A percentile compares a stretch with the other conserved stretches of the same genome.
These are phyloP conservation scores for Penicillium corylophilum DNA, from an alignment of 2,329 filamentous ascomycete species.

Conservation along the genomic window DNA sequence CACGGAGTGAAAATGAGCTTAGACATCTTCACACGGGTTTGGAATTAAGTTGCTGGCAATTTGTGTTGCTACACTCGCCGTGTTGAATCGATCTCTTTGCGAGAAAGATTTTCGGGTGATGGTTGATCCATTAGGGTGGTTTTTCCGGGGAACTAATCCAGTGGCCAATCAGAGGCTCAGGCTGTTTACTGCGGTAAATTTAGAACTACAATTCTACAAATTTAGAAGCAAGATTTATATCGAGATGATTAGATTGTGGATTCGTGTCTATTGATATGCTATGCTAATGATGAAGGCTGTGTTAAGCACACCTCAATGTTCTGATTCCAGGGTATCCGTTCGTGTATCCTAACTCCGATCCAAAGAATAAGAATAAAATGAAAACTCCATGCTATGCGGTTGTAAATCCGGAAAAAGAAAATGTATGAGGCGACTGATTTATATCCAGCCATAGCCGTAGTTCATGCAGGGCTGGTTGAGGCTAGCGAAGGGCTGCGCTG, in stretches of 20 bases:
- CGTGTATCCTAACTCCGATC: conserved; percentile 23
- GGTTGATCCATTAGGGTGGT: conserved; percentile 19
- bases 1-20: conserved; percentile 44
- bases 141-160: conserved; percentile 7
- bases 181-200: background rate
- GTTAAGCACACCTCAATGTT: background rate
- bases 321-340: conserved; percentile 27
- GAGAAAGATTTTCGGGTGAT: conserved; percentile 21
- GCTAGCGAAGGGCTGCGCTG: conserved; percentile 27
- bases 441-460: conserved; percentile 39
- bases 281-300: background rate
- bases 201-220: conserved; percentile 1
- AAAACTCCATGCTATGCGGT: conserved; percentile 39
- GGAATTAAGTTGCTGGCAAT: background rate
- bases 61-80: background rate
- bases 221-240: background rate
- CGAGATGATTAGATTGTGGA: conserved; percentile 4
- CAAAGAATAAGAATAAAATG: conserved; percentile 18
- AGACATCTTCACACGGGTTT: conserved; percentile 30
- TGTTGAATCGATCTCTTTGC: background rate
- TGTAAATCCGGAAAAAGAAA: conserved; percentile 7
- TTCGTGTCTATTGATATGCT: conserved; percentile 1
- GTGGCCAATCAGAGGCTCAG: conserved; percentile 9
- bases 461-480: conserved; percentile 33
- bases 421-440: conserved; percentile 8